Percentiles rank a stretch among this genome's conserved stretches.
Conservation (phyloP, 345 rosid genomes). For the Capsella bursapastoris region DNA sequence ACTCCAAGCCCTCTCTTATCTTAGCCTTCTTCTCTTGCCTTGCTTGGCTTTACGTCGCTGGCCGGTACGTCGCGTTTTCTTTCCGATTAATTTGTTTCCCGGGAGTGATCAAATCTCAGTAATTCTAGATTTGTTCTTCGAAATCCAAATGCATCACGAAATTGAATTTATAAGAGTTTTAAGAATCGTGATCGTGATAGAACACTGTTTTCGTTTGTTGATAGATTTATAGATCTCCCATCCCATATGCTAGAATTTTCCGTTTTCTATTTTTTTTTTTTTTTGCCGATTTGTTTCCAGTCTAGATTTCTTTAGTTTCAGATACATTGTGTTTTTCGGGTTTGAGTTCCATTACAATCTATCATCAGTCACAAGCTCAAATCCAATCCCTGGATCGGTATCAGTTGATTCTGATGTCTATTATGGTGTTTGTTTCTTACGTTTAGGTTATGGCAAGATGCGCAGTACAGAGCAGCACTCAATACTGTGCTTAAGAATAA, state of each 20-base stretch:
- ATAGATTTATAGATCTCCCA: conserved; percentile 25
- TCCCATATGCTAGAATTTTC: neutral
- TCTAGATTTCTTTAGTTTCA: neutral
- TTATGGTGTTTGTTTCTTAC: conserved; percentile 19
- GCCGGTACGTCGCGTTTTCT: conserved; percentile 55
- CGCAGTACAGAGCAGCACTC: conserved; percentile 77
- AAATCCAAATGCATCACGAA: neutral
- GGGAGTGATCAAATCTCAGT: conserved; percentile 4
- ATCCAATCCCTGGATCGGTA: conserved; percentile 9
- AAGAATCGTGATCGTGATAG: conserved; percentile 6
- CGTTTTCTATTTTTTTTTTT: neutral
- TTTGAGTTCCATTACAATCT: conserved; percentile 10
- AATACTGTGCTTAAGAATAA: conserved; percentile 70
- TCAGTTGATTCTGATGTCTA: conserved; percentile 11
- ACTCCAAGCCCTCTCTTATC: conserved; percentile 73
- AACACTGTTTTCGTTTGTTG: conserved; percentile 2
- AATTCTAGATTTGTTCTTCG: conserved; percentile 6
- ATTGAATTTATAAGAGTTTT: neutral
- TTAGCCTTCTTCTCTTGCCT: conserved; percentile 85
- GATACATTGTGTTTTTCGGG: conserved; percentile 3
- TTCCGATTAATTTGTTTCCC: neutral
- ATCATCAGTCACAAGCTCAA: neutral
- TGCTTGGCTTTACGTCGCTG: conserved; percentile 97
- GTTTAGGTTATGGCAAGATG: conserved; percentile 94
- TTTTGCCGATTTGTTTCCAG: neutral